phyloP scores from a whole-genome alignment of 1,284 basidiomycete species.

The Sporisorium scitamineum region DNA sequence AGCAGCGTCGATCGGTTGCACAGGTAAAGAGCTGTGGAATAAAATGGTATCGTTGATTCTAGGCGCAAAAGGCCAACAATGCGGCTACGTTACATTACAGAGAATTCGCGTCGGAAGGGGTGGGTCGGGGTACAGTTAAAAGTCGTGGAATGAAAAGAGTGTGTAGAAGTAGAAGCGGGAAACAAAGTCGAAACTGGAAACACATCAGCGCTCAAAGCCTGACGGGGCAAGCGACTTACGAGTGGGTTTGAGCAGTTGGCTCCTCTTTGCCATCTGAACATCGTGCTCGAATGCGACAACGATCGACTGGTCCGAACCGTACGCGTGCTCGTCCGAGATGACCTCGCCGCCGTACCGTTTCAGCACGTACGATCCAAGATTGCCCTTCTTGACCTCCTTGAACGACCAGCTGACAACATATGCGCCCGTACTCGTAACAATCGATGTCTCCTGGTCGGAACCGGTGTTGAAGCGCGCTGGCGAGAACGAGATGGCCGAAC shows the following conservation, averaged over 20 bases:
- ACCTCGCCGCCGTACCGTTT: slow-evolving; percentile 75
- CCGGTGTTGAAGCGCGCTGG: slow-evolving; percentile 96
- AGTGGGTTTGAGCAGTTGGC: slow-evolving; percentile 86
- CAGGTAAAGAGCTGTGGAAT: background rate
- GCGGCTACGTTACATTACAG: slow-evolving; percentile 31
- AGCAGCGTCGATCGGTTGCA: background rate
- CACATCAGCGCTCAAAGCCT: slow-evolving; percentile 45
- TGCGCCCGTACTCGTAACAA: slow-evolving; percentile 94
- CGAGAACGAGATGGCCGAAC: slow-evolving; percentile 85
- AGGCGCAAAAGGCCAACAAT: background rate
- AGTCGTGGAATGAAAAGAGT: background rate
- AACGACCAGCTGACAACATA: slow-evolving; percentile 91
- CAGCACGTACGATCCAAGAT: slow-evolving; percentile 91
- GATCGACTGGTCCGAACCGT: slow-evolving; percentile 87
- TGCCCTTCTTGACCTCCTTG: slow-evolving; percentile 90
- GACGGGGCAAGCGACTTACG: slow-evolving; percentile 74
- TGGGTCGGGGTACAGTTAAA: background rate
- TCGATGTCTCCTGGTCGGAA: slow-evolving; percentile 83
- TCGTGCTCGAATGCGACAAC: slow-evolving; percentile 96
- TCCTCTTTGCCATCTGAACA: slow-evolving; percentile 93
- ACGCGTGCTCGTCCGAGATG: slow-evolving; percentile 60
- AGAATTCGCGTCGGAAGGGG: background rate
- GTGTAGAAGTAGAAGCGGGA: background rate
- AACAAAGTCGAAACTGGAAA: too few species aligned
- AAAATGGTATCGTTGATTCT: slow-evolving; percentile 11